Base-by-base conservation (phyloP, 805 yeast genomes). In the Candida ovalis region DNA sequence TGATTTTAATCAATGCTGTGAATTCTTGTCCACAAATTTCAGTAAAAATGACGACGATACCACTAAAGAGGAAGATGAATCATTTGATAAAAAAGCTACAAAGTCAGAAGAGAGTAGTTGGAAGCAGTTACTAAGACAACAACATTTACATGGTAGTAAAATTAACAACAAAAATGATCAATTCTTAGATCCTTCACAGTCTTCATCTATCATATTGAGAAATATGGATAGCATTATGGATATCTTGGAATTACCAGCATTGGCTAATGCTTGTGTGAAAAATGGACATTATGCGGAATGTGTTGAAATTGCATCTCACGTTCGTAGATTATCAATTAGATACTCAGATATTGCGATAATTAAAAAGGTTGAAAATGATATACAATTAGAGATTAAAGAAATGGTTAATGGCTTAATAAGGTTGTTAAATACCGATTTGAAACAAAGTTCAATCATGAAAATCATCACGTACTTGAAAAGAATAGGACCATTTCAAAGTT, bases 281-380 rank as follows among this genome's bases (percentile, higher is more conserved):
- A 84, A 86, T 42, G 96, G 96, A 0, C 87, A 86, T 59, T 94
- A 91, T 61, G 86, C 89, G 30, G 96, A 90, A 59, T 90, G 97
- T 9, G 76, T 92, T 32, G 96, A 92, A 62, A 78, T 92, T 13
- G 85, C 90, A 12, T 77, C 86, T 27, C 82, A 87, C 58, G 81
- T 86, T 0, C 77, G 84, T 52, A 75, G 95, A 46, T 70, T 94
- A 22, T 71, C 76, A 0, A 78, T 82, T 17, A 73, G 95, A 49
- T 91, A 84, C 63, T 88, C 90, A 7, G 76, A 76, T 39, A 66
- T 84, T 8, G 63, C 68, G 1, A 59, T 86, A 1, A 76, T 88
- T 32, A 70, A 66, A 18, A 67, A 72, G 36, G 77, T 81, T 9
- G 79, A 77, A 47, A 40, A 48, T 0, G 80, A 77, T 46, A 76